A percentile compares a stretch with the other conserved stretches of the same genome.
Evolutionary conservation across 805 yeast genomes (phyloP).

Genomic region (Debaryomyces castellii): DNA sequence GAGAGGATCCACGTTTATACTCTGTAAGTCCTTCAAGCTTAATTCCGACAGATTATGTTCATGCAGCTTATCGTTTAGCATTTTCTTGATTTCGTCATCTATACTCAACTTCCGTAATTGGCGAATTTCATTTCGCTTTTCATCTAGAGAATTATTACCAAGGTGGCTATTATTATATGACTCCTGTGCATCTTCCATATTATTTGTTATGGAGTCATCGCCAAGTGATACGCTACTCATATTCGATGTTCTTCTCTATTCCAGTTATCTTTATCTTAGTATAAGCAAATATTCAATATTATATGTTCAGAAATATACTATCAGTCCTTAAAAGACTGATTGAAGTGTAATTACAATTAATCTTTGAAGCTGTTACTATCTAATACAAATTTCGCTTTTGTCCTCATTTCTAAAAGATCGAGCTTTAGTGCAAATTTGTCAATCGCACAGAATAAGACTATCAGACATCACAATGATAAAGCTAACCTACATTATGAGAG

Average conservation of each 20-base stretch:
- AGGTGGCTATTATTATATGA: neutral
- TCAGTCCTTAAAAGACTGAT: slow-evolving; percentile 1
- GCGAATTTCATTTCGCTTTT: neutral
- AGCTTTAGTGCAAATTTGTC: slow-evolving; percentile 1
- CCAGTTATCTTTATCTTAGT: neutral
- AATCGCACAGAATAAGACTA: neutral
- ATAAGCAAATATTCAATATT: neutral
- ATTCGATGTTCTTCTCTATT: slow-evolving; percentile 1
- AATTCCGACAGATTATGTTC: neutral
- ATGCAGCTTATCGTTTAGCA: slow-evolving; percentile 6
- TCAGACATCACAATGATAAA: neutral
- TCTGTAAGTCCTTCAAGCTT: slow-evolving; percentile 4
- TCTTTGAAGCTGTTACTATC: neutral
- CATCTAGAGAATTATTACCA: slow-evolving; percentile 1
- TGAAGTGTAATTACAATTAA: neutral
- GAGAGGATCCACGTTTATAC: slow-evolving; percentile 12
- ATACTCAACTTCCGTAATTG: slow-evolving; percentile 6
- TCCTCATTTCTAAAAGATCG: slow-evolving; percentile 2
- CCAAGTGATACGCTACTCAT: slow-evolving; percentile 16
- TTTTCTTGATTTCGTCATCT: slow-evolving; percentile 12
- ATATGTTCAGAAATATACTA: neutral
- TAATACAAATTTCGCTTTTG: neutral
- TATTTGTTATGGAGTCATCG: slow-evolving; percentile 14
- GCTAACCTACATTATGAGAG: slow-evolving; percentile 43
- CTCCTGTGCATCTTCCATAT: slow-evolving; percentile 1